Evolutionary conservation across 129 eudicot genomes (phyloP).

Genomic region (Gnaphalium uliginosum): DNA sequence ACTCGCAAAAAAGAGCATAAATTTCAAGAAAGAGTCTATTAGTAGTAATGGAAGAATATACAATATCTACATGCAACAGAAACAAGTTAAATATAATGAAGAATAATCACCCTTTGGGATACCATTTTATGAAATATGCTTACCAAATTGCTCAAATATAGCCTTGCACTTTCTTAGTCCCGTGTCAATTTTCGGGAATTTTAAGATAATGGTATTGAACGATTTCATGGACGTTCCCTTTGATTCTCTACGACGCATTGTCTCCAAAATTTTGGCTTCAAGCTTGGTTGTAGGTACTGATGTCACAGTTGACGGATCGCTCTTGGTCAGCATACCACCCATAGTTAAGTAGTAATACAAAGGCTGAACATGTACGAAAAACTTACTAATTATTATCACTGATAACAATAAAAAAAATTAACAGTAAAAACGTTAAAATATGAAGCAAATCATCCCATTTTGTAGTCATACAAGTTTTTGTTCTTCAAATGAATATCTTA

Average conservation of each 20-base stretch:
- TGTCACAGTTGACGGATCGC: slow-evolving; percentile 45
- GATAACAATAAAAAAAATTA: neutral
- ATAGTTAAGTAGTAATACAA: slow-evolving; percentile 37
- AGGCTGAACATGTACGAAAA: neutral
- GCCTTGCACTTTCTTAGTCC: slow-evolving; percentile 73
- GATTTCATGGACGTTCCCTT: slow-evolving; percentile 72
- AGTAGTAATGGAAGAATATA: neutral
- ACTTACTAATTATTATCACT: neutral
- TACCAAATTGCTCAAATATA: slow-evolving; percentile 75
- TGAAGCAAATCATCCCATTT: neutral
- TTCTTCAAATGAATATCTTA: neutral
- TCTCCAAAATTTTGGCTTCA: slow-evolving; percentile 71
- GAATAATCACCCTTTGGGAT: neutral
- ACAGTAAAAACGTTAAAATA: neutral
- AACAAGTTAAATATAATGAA: neutral
- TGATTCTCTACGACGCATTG: slow-evolving; percentile 68
- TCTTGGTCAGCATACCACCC: slow-evolving; percentile 55
- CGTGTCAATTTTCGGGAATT: slow-evolving; percentile 79
- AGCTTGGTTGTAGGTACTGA: slow-evolving; percentile 62
- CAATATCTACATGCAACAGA: neutral
- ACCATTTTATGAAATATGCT: slow-evolving; percentile 16
- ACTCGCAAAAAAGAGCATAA: neutral
- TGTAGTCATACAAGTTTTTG: slow-evolving; percentile 1
- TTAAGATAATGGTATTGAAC: slow-evolving; percentile 67
- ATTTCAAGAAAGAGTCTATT: neutral